Base-by-base conservation (phyloP, 495 filamentous ascomycete species). In the Tuber umbilicatum region DNA sequence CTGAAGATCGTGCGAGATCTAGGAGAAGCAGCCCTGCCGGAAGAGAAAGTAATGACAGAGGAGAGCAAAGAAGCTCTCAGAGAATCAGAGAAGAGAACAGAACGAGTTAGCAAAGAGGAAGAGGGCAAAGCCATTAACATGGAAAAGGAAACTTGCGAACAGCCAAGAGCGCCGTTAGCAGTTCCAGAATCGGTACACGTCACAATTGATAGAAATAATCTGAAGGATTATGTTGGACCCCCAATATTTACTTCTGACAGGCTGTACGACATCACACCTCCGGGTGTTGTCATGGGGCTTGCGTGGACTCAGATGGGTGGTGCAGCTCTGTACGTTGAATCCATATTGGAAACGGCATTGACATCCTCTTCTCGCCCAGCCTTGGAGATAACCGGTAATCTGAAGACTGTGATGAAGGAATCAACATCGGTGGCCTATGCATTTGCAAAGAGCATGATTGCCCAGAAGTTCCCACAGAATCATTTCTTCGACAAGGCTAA, bases 291-390 rank as follows among this genome's bases (percentile, higher is more conserved):
- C 50, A 99, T 99, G 96, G 96, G 96, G 77, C 89, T 99, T 73
- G 96, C 96, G 70, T 97, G 94, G 94, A 98, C 96, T n/a, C 91
- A 90, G 81, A 92, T 99, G 89, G 96, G 96, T 80, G 96, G 96
- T 79, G 92, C 95, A 6, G 96, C 94, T 31, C 88, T 99, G 75
- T 99, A 99, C 83, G 92, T 98, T 74, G 96, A 99, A 85, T 96
- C 93, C 17, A 97, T 99, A 79, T 86, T 99, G 74, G 94, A 98
- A 81, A 91, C 89, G 73, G 87, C 91, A 12, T 87, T 98, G 75
- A 89, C 86, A 16, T 84, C 89, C 69, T 85, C 86, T 70, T 94
- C 92, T 41, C 88, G 89, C 19, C 91, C 95, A 2, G 89, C 91
- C 27, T 85, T 99, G 73, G 91, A 95, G 78, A 91, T 92, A 74